Evolutionary conservation across 2,329 filamentous ascomycete genomes (phyloP), one percentile per base, ranked within the genome.

Genomic region (Cercospora sp.): DNA sequence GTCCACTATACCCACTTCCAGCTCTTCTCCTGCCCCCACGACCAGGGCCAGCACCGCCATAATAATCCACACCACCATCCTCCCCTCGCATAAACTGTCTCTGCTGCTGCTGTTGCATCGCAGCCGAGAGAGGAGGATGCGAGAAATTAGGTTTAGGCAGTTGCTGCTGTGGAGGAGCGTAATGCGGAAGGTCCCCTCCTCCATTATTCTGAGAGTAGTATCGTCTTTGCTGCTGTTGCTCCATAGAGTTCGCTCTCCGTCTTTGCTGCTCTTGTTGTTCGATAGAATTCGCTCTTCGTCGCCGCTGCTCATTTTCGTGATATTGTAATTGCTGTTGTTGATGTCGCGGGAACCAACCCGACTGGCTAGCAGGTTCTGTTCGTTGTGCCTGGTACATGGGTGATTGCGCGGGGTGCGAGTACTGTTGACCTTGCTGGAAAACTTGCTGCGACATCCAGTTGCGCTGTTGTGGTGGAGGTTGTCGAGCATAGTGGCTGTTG

Each of bases 1-100:
- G 61, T 3, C 73, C 75, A 60, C 68, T 68, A 57, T 74, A 76
- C 3, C 72, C 72, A 5, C 69, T 73, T 1, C 66, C 60, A 5
- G 69, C 69, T 7, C 71, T 68, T 30, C 68, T 68, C n/a, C 28
- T 16, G 30, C 62, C 48, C 7, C 20, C 48, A 16, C 18, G 18
- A 18, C 55, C 20, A 13, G 55, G 20, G 16, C 36, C 59, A 16
- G 6, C 20, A 30, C 60, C 33, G 33, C 33, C 20, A n/a, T 48
- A 59, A 33, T 64, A 40, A 48, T 64, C 51, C 18, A 64, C 55
- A 10, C 60, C 64, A 2, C 64, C 64, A 1, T 62, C 58, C n/a
- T 66, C 59, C 0, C 62, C 62, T 55, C 62, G 31, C 51, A 64
- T 59, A 16, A 20, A 48, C 16, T 64, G 59, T 33, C 64, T 55